Evolutionary conservation across 371 early-diverging fungal genomes (phyloP), one percentile per base, ranked within the genome.

Genomic region (Amoeboaphelidium protococcarum): DNA sequence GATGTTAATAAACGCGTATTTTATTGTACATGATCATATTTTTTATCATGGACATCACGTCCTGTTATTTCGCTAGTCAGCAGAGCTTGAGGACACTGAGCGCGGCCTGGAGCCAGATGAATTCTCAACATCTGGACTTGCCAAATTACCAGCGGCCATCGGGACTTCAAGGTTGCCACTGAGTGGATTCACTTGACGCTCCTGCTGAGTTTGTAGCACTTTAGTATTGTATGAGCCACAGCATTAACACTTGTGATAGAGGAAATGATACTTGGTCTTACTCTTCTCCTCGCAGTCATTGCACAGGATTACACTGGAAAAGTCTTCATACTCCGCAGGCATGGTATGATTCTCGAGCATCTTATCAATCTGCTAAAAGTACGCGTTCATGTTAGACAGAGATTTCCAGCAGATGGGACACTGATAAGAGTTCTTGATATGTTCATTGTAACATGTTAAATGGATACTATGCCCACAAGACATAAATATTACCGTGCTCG

Each of bases 401-500:
- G 91, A 82, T 55, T 90, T 89, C 50, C 76, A 72, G 56, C 98
- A 97, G 0, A 88, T 80, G 0, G 98, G 98, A 55, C 98, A 97
- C 51, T 88, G 87, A 55, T 89, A 91, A 1, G 82, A 80, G 1
- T 76, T 76, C 54, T 77, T 73, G 42, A 84, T 69, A 55, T 87
- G 80, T 40, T 77, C 74, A 19, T 73, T 62, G 53, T 81, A 75
- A 50, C 98, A 87, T 50, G 71, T 65, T 55, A 74, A 65, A 63
- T 97, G 98, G 41, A 97, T 87, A 52, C 83, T 72, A 61, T 97
- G 98, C 3, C 89, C 85, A 60, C 98, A 97, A 2, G 76, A 75
- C 85, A 86, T 82, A 50, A 82, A 81, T n/a, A 83, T 75, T 0
- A 82, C 78, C 2, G 71, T 75, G 6, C 72, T 71, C 0, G 78